These are phyloP conservation scores for Bipolaris oryzae DNA, from an alignment of 2,329 filamentous ascomycete species.

Conservation along the genomic window DNA sequence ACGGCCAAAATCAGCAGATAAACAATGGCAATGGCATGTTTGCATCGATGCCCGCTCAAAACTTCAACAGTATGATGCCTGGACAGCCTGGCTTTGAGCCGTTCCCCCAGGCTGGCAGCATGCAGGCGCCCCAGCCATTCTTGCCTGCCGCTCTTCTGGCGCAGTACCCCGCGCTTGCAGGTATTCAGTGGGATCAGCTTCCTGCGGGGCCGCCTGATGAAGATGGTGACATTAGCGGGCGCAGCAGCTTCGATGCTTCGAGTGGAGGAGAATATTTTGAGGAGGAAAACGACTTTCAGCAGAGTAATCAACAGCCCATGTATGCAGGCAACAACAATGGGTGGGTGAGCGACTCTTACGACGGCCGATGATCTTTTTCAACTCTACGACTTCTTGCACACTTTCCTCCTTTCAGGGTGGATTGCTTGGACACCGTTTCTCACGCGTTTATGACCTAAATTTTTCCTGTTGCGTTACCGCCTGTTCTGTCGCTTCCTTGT, in stretches of 20 bases:
- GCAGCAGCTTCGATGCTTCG: constrained; percentile 78
- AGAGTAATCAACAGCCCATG: constrained; percentile 30
- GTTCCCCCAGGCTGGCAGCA: constrained; percentile 32
- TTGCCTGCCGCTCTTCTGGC: constrained; percentile 87
- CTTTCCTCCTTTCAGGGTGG: not conserved
- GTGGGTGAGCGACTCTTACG: constrained; percentile 45
- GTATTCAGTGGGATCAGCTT: constrained; percentile 82
- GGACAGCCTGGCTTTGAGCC: constrained; percentile 44
- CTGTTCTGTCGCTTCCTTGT: not conserved
- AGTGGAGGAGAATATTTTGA: constrained; percentile 72
- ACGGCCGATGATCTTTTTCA: constrained; percentile 11
- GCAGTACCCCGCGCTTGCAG: constrained; percentile 92
- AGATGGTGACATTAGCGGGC: constrained; percentile 70
- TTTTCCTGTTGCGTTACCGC: not conserved
- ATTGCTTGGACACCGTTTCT: not conserved
- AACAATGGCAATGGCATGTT: constrained; percentile 53
- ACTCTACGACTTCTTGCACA: not conserved
- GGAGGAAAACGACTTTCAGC: constrained; percentile 65
- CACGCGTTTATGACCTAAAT: constrained; percentile 16
- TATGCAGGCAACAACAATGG: constrained; percentile 40
- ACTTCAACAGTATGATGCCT: constrained; percentile 42
- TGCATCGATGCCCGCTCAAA: constrained; percentile 37
- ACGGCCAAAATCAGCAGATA: constrained; percentile 63
- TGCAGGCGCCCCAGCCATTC: constrained; percentile 46
- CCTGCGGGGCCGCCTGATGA: constrained; percentile 65